These are phyloP conservation scores for Termitomyces heimii DNA, from an alignment of 768 basidiomycete genomes.

Conservation along the genomic window DNA sequence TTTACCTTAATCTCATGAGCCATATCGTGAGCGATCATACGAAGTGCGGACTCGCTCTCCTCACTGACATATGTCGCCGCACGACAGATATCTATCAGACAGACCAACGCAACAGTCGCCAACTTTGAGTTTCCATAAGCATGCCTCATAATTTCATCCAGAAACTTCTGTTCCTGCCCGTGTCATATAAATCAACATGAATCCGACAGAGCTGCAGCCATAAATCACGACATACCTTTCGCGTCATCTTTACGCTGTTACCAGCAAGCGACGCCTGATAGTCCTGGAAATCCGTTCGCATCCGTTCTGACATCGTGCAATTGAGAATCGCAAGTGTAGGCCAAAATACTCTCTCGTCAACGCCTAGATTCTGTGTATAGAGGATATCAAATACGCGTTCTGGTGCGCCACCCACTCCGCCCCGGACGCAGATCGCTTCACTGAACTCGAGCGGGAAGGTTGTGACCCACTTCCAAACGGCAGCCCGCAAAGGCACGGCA, in stretches of 20 bases:
- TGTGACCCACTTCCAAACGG: conserved; percentile 90
- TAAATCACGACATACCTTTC: conserved; percentile 26
- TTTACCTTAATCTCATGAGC: conserved; percentile 76
- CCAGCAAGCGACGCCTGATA: conserved; percentile 34
- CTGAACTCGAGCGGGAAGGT: conserved; percentile 75
- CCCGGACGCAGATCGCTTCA: conserved; percentile 56
- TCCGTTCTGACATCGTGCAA: conserved; percentile 69
- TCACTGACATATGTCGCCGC: conserved; percentile 51
- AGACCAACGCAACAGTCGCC: conserved; percentile 62
- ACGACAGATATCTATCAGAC: conserved; percentile 72
- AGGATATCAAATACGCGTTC: conserved; percentile 85
- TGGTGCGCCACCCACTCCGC: conserved; percentile 71
- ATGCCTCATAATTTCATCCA: conserved; percentile 57
- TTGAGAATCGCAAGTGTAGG: conserved; percentile 74
- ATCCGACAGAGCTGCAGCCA: not conserved
- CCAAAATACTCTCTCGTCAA: conserved; percentile 60
- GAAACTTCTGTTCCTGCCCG: conserved; percentile 49
- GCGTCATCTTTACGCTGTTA: conserved; percentile 22
- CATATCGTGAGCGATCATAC: conserved; percentile 62
- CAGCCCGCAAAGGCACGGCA: conserved; percentile 65
- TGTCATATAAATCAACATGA: not conserved
- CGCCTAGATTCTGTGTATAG: conserved; percentile 39
- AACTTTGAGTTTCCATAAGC: conserved; percentile 49
- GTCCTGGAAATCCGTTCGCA: conserved; percentile 57
- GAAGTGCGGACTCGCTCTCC: conserved; percentile 56